These are phyloP conservation scores for Themeda triandra DNA, from an alignment of 176 grass and related monocot species.

Conservation along the genomic window DNA sequence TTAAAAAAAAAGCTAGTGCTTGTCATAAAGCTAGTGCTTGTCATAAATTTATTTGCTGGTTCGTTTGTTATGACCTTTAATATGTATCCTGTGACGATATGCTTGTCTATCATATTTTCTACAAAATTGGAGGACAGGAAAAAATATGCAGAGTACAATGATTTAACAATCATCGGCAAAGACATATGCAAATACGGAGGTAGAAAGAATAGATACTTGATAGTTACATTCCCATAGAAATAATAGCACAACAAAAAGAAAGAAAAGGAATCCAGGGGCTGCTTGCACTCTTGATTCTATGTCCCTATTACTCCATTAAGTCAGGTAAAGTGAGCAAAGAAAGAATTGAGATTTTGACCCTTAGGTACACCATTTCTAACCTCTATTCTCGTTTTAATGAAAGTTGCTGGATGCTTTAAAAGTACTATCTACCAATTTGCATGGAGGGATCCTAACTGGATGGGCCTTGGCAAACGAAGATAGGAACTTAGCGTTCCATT, in stretches of 20 bases:
- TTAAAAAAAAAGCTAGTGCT: no score
- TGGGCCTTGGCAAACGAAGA: not conserved
- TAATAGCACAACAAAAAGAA: not conserved
- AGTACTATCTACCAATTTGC: slow-evolving; percentile 10
- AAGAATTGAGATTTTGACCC: not conserved
- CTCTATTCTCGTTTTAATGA: not conserved
- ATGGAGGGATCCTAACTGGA: not conserved
- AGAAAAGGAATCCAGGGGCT: not conserved
- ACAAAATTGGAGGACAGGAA: not conserved
- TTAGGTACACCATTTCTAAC: slow-evolving; percentile 2
- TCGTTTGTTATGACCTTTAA: not conserved
- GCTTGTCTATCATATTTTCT: not conserved
- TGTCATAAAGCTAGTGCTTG: not conserved
- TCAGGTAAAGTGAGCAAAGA: not conserved
- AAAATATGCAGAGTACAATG: not conserved
- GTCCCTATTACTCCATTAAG: not conserved
- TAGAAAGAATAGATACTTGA: not conserved
- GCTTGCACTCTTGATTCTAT: not conserved
- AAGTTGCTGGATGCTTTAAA: not conserved
- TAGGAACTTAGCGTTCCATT: not conserved
- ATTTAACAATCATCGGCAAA: not conserved
- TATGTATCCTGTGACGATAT: not conserved
- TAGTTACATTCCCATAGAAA: not conserved
- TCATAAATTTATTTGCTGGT: not conserved
- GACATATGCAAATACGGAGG: not conserved